A percentile compares a stretch with the other conserved stretches of the same genome.
phyloP scores from a whole-genome alignment of 169 alveolate genomes.

The Plasmodium blacklocki region DNA sequence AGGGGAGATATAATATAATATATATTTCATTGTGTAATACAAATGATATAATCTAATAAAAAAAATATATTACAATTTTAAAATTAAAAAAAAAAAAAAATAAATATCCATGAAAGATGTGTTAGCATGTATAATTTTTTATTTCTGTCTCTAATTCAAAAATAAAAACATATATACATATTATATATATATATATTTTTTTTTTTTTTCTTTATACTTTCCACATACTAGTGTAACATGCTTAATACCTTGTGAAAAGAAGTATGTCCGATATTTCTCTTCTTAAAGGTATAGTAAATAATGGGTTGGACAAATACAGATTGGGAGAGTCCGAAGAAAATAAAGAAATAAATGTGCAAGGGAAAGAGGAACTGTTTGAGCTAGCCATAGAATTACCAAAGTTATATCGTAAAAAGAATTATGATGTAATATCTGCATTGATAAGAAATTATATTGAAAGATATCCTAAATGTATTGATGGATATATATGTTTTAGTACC shows the following conservation, averaged over 20 bases:
- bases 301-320: neutral
- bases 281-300: slow-evolving; percentile 19
- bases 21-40: no score
- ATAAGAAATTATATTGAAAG: slow-evolving; percentile 15
- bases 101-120: no score
- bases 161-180: no score
- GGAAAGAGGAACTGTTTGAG: slow-evolving; percentile 29
- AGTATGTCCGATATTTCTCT: slow-evolving; percentile 20
- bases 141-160: no score
- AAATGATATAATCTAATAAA: no score
- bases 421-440: slow-evolving; percentile 28
- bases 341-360: neutral
- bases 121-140: no score
- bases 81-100: no score
- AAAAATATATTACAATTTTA: no score
- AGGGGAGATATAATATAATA: no score
- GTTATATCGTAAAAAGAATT: slow-evolving; percentile 15
- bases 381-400: slow-evolving; percentile 43
- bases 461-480: slow-evolving; percentile 34
- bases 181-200: no score
- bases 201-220: neutral
- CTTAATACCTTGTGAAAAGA: neutral
- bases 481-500: slow-evolving; percentile 20
- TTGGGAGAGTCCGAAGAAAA: neutral
- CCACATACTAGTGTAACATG: neutral